Evolutionary conservation across 176 grass and related monocot species (phyloP).

Genomic region (Zea luxurians): DNA sequence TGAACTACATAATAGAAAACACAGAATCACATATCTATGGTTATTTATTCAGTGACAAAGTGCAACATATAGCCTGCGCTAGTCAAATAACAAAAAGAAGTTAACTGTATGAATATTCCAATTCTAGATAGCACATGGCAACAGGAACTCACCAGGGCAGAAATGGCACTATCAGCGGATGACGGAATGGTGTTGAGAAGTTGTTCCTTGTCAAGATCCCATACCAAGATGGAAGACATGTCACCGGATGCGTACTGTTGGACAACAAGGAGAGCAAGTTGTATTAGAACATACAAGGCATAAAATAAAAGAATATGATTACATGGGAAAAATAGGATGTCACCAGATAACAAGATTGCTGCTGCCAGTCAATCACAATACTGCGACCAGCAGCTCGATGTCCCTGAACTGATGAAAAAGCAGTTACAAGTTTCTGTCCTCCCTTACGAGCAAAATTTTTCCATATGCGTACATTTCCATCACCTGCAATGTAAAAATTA

Average conservation of each 20-base stretch:
- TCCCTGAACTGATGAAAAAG: constrained; percentile 84
- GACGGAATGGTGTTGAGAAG: constrained; percentile 68
- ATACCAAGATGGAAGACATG: constrained; percentile 65
- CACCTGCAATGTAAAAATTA: constrained; percentile 57
- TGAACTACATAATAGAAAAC: constrained; percentile 22
- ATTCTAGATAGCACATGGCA: constrained; percentile 27
- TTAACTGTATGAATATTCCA: not conserved
- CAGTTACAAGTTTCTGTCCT: constrained; percentile 90
- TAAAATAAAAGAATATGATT: not conserved
- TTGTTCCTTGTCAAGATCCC: constrained; percentile 97
- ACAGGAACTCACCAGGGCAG: constrained; percentile 65
- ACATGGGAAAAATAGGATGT: constrained; percentile 17
- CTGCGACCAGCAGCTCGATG: constrained; percentile 54
- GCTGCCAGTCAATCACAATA: constrained; percentile 89
- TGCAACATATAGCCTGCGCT: constrained; percentile 10
- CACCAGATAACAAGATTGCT: constrained; percentile 93
- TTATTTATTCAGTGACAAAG: not conserved
- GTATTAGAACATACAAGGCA: constrained; percentile 30
- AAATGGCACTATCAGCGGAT: constrained; percentile 66
- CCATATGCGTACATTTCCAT: constrained; percentile 96
- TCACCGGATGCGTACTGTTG: constrained; percentile 87
- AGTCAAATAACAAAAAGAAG: constrained; percentile 26
- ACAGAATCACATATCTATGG: constrained; percentile 16
- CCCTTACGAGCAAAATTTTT: constrained; percentile 73
- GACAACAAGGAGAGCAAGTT: constrained; percentile 32